phyloP scores from a whole-genome alignment of 768 basidiomycete species.

The Hericium coralloides region DNA sequence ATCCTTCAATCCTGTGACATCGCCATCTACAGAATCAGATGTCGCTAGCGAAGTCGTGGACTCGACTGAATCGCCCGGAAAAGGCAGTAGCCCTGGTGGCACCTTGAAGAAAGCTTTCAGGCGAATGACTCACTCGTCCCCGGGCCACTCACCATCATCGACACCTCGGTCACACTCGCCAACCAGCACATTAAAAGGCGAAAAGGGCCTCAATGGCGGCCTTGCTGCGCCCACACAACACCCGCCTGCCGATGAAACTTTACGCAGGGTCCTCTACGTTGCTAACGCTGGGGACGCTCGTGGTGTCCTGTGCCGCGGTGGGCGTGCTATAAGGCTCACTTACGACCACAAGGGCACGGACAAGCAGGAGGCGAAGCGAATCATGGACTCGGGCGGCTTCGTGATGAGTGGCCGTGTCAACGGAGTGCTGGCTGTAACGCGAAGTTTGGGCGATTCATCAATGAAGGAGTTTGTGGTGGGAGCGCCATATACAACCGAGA shows the following conservation, averaged over 20 bases:
- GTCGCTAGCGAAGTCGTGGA: neutral
- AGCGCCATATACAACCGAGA: constrained; percentile 97
- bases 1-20: neutral
- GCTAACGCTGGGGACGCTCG: constrained; percentile 97
- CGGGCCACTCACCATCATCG: constrained; percentile 3
- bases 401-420: constrained; percentile 99
- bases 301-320: constrained; percentile 85
- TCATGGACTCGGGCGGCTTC: constrained; percentile 96
- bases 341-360: constrained; percentile 99
- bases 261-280: constrained; percentile 79
- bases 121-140: constrained; percentile 10
- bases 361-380: constrained; percentile 94
- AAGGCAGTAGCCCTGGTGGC: neutral
- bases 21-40: neutral
- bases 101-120: constrained; percentile 5
- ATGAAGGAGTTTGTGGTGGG: constrained; percentile 99
- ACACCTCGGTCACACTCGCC: constrained; percentile 11
- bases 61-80: constrained; percentile 2
- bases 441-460: constrained; percentile 90
- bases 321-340: constrained; percentile 86
- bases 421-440: constrained; percentile 92
- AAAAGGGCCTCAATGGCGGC: constrained; percentile 7
- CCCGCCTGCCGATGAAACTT: constrained; percentile 19
- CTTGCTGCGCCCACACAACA: constrained; percentile 8
- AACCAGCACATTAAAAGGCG: neutral